Evolutionary conservation across 768 basidiomycete species (phyloP).

Genomic region (Clitopilus passeckerianus): DNA sequence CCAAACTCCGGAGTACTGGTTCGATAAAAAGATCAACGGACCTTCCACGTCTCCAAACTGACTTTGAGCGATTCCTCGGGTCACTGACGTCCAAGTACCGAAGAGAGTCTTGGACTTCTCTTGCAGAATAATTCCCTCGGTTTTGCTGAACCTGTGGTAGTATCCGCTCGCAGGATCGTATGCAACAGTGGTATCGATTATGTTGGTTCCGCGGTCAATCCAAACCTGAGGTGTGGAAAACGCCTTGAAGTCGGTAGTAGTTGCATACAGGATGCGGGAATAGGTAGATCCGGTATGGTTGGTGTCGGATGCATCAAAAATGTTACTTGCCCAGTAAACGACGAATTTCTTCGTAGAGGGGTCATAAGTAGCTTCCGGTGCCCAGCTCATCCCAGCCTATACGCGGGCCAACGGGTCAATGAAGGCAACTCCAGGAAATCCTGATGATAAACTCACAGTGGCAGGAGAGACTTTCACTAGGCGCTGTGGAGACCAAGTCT

Average conservation of each 20-base stretch:
- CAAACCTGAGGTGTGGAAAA: constrained; percentile 13
- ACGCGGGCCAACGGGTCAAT: neutral
- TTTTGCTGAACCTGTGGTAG: constrained; percentile 15
- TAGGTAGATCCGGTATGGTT: constrained; percentile 9
- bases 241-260: constrained; percentile 13
- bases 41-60: constrained; percentile 12
- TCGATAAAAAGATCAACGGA: constrained; percentile 11
- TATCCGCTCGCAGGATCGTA: constrained; percentile 9
- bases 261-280: constrained; percentile 10
- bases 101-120: constrained; percentile 9
- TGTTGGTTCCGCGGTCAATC: constrained; percentile 10
- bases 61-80: constrained; percentile 8
- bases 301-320: constrained; percentile 10
- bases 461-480: constrained; percentile 13
- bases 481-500: constrained; percentile 11
- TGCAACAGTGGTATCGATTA: constrained; percentile 14
- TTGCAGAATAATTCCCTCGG: constrained; percentile 8
- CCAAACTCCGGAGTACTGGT: constrained; percentile 7
- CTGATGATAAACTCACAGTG: neutral
- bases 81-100: constrained; percentile 10
- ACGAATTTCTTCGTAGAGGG: constrained; percentile 7
- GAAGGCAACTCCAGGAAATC: neutral
- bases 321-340: constrained; percentile 13
- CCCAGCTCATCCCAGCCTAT: constrained; percentile 15
- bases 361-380: constrained; percentile 14